Percentiles rank a stretch among this genome's conserved stretches.
phyloP scores from a whole-genome alignment of 805 yeast species.

The Wickerhamiella lipophila region DNA sequence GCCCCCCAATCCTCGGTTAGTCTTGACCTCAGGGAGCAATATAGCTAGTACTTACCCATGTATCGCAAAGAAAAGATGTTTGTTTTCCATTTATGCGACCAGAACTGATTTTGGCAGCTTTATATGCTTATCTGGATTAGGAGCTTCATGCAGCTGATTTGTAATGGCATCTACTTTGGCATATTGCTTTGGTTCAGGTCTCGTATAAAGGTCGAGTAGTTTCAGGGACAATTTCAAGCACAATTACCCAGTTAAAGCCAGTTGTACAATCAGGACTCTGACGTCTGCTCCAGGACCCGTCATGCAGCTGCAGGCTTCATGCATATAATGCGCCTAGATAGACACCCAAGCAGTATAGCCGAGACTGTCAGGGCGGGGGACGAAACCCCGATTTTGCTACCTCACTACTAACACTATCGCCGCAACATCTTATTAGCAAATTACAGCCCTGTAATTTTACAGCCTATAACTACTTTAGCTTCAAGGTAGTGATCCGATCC shows the following conservation, averaged over 20 bases:
- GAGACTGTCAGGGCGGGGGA: no score
- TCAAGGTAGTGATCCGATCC: constrained; percentile 17
- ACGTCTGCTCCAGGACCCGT: no score
- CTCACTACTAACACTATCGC: neutral
- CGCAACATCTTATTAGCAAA: no score
- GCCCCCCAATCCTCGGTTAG: constrained; percentile 44
- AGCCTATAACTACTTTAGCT: constrained; percentile 29
- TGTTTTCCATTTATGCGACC: constrained; percentile 9
- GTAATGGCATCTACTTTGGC: neutral
- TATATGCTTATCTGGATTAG: neutral
- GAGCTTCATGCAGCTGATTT: neutral
- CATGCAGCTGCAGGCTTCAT: no score
- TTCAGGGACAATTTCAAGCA: no score
- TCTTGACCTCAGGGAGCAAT: neutral
- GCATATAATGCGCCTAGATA: no score
- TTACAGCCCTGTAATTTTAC: no score
- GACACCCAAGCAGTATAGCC: no score
- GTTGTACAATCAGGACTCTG: no score
- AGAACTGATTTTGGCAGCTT: neutral
- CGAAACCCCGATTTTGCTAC: no score
- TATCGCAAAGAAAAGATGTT: constrained; percentile 20
- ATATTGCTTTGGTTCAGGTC: neutral
- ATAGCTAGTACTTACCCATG: constrained; percentile 17
- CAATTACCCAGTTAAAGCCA: no score
- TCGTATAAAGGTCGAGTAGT: no score